These are phyloP conservation scores for Pseudozyma tsukubaensis DNA, from an alignment of 1,284 basidiomycete genomes.

Conservation along the genomic window DNA sequence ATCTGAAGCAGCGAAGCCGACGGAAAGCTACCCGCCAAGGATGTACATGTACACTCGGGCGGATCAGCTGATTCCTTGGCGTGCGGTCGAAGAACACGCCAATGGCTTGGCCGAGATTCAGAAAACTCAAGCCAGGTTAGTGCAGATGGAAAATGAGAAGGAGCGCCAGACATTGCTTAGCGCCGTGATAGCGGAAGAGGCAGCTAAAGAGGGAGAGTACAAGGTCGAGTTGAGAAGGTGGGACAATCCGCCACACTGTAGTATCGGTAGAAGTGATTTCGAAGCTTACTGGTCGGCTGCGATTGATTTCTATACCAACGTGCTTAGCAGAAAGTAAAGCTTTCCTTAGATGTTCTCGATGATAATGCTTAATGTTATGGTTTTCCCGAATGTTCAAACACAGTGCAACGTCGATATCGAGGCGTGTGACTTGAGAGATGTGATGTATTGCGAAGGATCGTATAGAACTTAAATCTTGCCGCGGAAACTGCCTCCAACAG, in stretches of 20 bases:
- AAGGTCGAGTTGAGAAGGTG: slow-evolving; percentile 52
- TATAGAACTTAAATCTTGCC: slow-evolving; percentile 31
- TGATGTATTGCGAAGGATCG: not conserved
- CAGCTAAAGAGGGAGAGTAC: slow-evolving; percentile 8
- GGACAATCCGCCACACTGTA: slow-evolving; percentile 56
- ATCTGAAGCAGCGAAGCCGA: not conserved
- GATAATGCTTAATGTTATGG: slow-evolving; percentile 1
- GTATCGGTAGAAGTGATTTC: slow-evolving; percentile 54
- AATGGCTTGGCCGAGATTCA: slow-evolving; percentile 25
- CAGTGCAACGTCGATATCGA: not conserved
- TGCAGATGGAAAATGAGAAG: slow-evolving; percentile 38
- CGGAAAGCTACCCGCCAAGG: slow-evolving; percentile 41
- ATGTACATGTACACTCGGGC: slow-evolving; percentile 61
- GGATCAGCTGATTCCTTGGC: slow-evolving; percentile 56
- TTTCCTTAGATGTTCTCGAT: not conserved
- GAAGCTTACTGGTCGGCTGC: slow-evolving; percentile 55
- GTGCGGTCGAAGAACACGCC: slow-evolving; percentile 58
- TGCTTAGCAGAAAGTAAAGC: slow-evolving; percentile 22
- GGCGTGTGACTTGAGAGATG: too few relatives aligned
- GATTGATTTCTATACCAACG: slow-evolving; percentile 38
- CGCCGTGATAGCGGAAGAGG: not conserved
- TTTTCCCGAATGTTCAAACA: not conserved
- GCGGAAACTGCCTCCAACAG: slow-evolving; percentile 21
- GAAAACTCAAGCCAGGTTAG: slow-evolving; percentile 13
- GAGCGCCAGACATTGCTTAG: slow-evolving; percentile 15